Evolutionary conservation across 208 protist genomes (phyloP).

Genomic region (Sergeia podlipaevii): DNA sequence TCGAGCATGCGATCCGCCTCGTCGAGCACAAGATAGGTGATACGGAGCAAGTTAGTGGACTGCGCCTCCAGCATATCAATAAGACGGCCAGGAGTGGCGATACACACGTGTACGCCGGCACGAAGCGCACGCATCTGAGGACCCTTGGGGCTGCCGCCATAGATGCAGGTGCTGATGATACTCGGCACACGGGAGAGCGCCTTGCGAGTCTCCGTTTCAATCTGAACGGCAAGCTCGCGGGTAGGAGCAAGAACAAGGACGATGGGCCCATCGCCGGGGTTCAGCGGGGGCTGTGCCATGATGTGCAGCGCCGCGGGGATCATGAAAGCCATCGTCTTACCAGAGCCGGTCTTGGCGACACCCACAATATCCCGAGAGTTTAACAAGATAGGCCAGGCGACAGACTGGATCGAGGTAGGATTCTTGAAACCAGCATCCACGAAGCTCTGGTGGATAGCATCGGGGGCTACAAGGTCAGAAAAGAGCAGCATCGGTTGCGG

Average conservation of each 20-base stretch:
- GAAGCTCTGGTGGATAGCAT: slow-evolving; percentile 79
- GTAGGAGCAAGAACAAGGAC: slow-evolving; percentile 88
- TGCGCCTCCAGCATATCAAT: slow-evolving; percentile 94
- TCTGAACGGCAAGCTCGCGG: slow-evolving; percentile 90
- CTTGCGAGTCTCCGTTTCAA: slow-evolving; percentile 85
- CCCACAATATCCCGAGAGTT: slow-evolving; percentile 86
- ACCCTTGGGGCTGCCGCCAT: slow-evolving; percentile 78
- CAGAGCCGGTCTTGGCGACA: slow-evolving; percentile 86
- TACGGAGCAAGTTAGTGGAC: slow-evolving; percentile 93
- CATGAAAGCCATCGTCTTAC: slow-evolving; percentile 94
- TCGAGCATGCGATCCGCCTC: slow-evolving; percentile 99
- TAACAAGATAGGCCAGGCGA: slow-evolving; percentile 86
- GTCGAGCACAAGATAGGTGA: slow-evolving; percentile 98
- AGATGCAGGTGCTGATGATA: slow-evolving; percentile 74
- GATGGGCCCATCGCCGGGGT: slow-evolving; percentile 87
- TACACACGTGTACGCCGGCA: slow-evolving; percentile 77
- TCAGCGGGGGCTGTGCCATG: slow-evolving; percentile 79
- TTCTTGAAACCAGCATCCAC: slow-evolving; percentile 65
- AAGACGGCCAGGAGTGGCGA: slow-evolving; percentile 97
- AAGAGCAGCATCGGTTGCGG: slow-evolving; percentile 84
- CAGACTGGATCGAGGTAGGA: slow-evolving; percentile 90
- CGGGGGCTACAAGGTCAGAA: slow-evolving; percentile 71
- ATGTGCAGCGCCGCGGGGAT: slow-evolving; percentile 90
- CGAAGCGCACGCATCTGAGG: slow-evolving; percentile 70
- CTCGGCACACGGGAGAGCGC: slow-evolving; percentile 52